Base-by-base conservation (phyloP, 306 rosid genomes). In the Glycine latifolia region DNA sequence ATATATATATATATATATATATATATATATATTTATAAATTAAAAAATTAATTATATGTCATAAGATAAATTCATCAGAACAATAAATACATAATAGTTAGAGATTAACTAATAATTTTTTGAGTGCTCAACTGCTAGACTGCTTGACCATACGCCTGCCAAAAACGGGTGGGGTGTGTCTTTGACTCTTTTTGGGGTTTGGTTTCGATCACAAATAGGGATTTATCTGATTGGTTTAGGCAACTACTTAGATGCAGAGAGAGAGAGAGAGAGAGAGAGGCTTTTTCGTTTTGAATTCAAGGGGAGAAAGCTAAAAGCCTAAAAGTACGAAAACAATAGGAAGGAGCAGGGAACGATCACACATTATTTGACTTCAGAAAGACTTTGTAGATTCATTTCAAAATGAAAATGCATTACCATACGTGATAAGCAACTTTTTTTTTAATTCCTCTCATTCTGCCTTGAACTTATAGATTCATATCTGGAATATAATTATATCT, bases 331-430 rank as follows among this genome's bases (percentile, higher is more conserved):
- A 73, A 73, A 73, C 73, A 63, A 50, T 37, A 66, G 81, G 17
- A 53, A 37, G 39, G 9, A 49, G 41, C 48, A 31, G 56, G 12
- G 31, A 26, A 26, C 31, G 31, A 67, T 67, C 16, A 26, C 80
- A 66, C 67, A 44, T 67, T 55, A 46, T 78, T 72, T 71, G 86
- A 78, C 86, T 72, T 63, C 8, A 7, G 7, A 15, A 33, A 4
- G 75, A 71, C 82, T 83, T 63, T 16, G 26, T 12, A 75, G 20
- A 68, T 75, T 75, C 77, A 3, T 73, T 0, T 26, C 31, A 26
- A 26, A 26, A 26, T 26, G 31, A 26, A 26, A 26, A 26, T 26
- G 31, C 31, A 26, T 26, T 26, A 26, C 31, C 31, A 26, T 26
- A 26, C 31, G 31, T 26, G 31, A 26, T 26, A 26, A 26, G 31